A percentile compares a stretch with the other conserved stretches of the same genome.
Conservation (phyloP, 805 yeast species). For the Starmera amethionina region DNA sequence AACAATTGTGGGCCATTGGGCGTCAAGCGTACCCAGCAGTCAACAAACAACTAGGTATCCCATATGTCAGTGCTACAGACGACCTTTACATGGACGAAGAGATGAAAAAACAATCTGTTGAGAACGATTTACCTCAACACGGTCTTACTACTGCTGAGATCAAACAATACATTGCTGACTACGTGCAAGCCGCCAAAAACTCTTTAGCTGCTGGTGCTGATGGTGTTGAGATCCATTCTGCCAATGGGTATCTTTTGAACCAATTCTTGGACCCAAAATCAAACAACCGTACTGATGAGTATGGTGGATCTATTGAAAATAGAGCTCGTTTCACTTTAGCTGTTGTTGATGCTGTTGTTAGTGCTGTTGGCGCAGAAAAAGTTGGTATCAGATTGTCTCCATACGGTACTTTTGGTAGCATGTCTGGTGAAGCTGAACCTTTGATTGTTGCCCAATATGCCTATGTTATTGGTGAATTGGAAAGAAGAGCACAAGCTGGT, state of each 20-base stretch:
- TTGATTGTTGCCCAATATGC: slow-evolving; percentile 25
- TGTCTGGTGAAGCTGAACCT: slow-evolving; percentile 24
- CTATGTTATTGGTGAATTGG: slow-evolving; percentile 27
- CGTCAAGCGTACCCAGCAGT: slow-evolving; percentile 27
- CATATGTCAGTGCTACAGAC: slow-evolving; percentile 26
- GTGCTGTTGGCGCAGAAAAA: slow-evolving; percentile 38
- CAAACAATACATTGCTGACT: slow-evolving; percentile 18
- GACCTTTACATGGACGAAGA: slow-evolving; percentile 21
- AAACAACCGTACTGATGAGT: slow-evolving; percentile 28
- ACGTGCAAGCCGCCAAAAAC: slow-evolving; percentile 23
- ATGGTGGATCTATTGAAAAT: slow-evolving; percentile 36
- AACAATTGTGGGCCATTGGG: slow-evolving; percentile 42
- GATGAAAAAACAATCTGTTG: slow-evolving; percentile 22
- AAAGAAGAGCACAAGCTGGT: slow-evolving; percentile 23
- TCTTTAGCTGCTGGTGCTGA: slow-evolving; percentile 31
- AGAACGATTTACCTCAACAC: slow-evolving; percentile 20
- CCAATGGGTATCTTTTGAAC: slow-evolving; percentile 30
- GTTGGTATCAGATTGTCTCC: slow-evolving; percentile 40
- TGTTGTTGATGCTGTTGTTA: slow-evolving; percentile 37
- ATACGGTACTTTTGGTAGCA: slow-evolving; percentile 25
- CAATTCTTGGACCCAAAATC: slow-evolving; percentile 28
- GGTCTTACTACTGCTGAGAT: slow-evolving; percentile 25
- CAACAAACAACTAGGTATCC: slow-evolving; percentile 23
- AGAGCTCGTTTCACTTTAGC: slow-evolving; percentile 29
- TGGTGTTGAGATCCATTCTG: slow-evolving; percentile 31